phyloP scores from a whole-genome alignment of 208 protist genomes.

The Spironucleus salmonicida region DNA sequence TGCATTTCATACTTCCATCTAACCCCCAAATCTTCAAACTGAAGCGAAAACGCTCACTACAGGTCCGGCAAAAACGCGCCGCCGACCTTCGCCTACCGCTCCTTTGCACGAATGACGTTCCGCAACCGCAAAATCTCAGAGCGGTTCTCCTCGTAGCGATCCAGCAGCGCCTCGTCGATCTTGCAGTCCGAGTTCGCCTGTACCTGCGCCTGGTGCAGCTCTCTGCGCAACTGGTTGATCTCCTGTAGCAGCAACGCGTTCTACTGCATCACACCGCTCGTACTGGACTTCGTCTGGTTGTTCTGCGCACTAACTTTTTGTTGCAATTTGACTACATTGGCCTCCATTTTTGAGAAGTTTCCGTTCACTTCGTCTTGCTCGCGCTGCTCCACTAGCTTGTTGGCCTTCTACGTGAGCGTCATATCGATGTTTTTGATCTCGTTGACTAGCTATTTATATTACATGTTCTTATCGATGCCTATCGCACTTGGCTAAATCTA shows the following conservation, averaged over 20 bases:
- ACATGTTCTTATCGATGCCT: neutral
- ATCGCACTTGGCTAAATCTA: too few species aligned
- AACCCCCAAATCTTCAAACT: too few species aligned
- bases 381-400: neutral
- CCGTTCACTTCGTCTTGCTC: neutral
- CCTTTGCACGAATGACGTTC: neutral
- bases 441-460: conserved; percentile 15
- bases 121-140: neutral
- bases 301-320: neutral
- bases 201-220: conserved; percentile 13
- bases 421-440: neutral
- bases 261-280: neutral
- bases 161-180: neutral
- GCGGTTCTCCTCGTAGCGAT: neutral
- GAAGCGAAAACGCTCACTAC: too few species aligned
- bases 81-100: neutral
- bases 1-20: too few species aligned
- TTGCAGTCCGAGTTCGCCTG: conserved; percentile 7
- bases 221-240: conserved; percentile 7
- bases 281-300: neutral
- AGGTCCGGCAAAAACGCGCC: conserved; percentile 13
- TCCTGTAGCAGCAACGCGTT: conserved; percentile 23
- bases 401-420: neutral
- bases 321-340: neutral
- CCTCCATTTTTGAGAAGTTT: conserved; percentile 14